Evolutionary conservation across 2,329 filamentous ascomycete species (phyloP), one percentile per base, ranked within the genome.

Genomic region (Phaeoacremonium minimum): DNA sequence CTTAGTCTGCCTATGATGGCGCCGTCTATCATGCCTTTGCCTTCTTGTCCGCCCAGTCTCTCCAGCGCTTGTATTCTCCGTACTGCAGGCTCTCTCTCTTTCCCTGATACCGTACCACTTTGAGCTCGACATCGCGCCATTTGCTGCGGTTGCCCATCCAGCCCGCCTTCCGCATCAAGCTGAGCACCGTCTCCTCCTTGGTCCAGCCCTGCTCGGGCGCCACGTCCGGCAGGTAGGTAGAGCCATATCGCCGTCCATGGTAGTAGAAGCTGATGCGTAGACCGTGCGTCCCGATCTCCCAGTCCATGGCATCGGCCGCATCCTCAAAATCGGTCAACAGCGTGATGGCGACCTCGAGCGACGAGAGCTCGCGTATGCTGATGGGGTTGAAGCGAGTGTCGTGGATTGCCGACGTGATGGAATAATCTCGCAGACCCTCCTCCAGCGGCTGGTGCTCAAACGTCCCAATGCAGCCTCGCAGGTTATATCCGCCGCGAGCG

Each of bases 391-490:
- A 85, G 33, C 80, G 77, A 41, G 62, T 70, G 60, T 85, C 80
- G 38, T 80, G 64, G 15, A 84, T 62, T 4, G 79, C 79, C 58
- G 90, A 89, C 35, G 85, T 93, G 47, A 95, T 65, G 32, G 90
- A 85, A 63, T 96, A 97, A 42, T 79, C 80, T 35, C 79, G 69
- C 30, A 98, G 67, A 4, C 89, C 90, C 2, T 76, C 63, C 18
- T 80, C 72, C 11, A 98, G 75, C 33, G 84, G 77, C 51, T 87
- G 79, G 3, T 81, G 60, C 53, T 90, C 85, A 54, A 97, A 98
- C 3, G 91, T 98, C 48, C 93, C 93, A 56, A 98, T 97, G 69
- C 93, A 98, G 41, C 93, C 93, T 41, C 93, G 83, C 29, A 98
- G 76, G 16, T 75, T 76, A 56, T 83, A 81, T 46, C 79, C 65